Evolutionary conservation across 371 early-diverging fungal species (phyloP).

Genomic region (Apophysomyces elegans): DNA sequence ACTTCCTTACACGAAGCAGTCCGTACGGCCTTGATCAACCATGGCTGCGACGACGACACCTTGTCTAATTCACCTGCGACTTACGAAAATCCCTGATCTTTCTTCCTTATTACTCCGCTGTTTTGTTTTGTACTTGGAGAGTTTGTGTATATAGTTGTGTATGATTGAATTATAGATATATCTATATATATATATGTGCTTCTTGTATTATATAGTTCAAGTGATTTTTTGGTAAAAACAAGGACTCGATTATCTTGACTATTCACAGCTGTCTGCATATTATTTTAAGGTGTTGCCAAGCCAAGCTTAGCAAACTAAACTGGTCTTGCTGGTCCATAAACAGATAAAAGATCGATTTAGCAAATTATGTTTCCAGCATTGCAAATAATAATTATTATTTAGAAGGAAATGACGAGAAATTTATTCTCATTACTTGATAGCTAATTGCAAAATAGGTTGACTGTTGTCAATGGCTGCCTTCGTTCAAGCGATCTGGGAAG

Average conservation of each 20-base stretch:
- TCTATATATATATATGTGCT: background rate
- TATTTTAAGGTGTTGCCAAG: too few relatives aligned
- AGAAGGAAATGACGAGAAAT: too few relatives aligned
- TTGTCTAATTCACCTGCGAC: background rate
- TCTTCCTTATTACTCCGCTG: background rate
- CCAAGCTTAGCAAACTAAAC: too few relatives aligned
- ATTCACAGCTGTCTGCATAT: too few relatives aligned
- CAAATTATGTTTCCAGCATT: too few relatives aligned
- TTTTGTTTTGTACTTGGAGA: background rate
- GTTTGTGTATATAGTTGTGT: slow-evolving; percentile 6
- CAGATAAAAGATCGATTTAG: too few relatives aligned
- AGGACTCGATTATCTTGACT: background rate
- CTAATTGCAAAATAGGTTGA: too few relatives aligned
- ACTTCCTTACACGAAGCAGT: slow-evolving; percentile 31
- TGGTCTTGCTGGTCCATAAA: too few relatives aligned
- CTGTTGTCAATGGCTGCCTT: too few relatives aligned
- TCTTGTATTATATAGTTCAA: slow-evolving; percentile 8
- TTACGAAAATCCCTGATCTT: background rate
- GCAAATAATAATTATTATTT: too few relatives aligned
- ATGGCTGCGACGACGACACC: slow-evolving; percentile 1
- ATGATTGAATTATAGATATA: background rate
- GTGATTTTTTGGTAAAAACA: background rate
- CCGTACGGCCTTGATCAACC: slow-evolving; percentile 21
- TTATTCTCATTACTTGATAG: too few relatives aligned
- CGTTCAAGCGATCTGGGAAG: too few relatives aligned